Conservation (phyloP, 1,284 basidiomycete genomes). For the Erythrobasidium hasegawianum region DNA sequence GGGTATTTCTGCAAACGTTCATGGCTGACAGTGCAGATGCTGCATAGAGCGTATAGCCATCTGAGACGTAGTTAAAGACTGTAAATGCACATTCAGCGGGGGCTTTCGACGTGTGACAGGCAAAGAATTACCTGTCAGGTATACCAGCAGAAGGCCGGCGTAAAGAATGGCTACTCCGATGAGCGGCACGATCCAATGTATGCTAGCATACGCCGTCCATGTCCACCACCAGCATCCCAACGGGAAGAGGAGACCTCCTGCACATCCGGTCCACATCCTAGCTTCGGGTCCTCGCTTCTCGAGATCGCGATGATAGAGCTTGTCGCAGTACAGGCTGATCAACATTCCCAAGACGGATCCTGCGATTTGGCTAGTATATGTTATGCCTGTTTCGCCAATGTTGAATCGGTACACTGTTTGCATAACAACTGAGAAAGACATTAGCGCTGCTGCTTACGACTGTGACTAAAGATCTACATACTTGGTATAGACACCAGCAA, state of each 20-base stretch:
- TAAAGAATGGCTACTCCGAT: conserved; percentile 46
- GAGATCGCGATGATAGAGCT: conserved; percentile 49
- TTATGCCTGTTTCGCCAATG: conserved; percentile 35
- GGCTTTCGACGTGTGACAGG: conserved; percentile 9
- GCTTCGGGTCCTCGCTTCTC: conserved; percentile 64
- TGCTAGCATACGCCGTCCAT: conserved; percentile 34
- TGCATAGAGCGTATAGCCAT: conserved; percentile 47
- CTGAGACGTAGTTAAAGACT: conserved; percentile 42
- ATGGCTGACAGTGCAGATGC: conserved; percentile 40
- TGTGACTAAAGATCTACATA: not conserved
- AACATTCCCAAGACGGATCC: conserved; percentile 32
- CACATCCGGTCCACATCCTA: conserved; percentile 64
- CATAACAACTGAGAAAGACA: not conserved
- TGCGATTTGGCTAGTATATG: conserved; percentile 38
- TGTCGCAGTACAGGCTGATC: conserved; percentile 28
- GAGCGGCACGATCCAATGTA: conserved; percentile 41
- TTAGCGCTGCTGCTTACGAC: not conserved
- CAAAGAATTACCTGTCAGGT: conserved; percentile 3
- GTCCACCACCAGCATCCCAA: conserved; percentile 38
- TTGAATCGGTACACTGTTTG: conserved; percentile 23
- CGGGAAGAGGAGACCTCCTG: conserved; percentile 57
- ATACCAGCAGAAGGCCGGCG: conserved; percentile 13
- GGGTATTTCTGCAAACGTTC: conserved; percentile 17
- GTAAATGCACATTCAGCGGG: conserved; percentile 18
- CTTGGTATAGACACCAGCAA: conserved; percentile 25